Evolutionary conservation across 2,329 filamentous ascomycete genomes (phyloP).

Genomic region (Bipolaris oryzae): DNA sequence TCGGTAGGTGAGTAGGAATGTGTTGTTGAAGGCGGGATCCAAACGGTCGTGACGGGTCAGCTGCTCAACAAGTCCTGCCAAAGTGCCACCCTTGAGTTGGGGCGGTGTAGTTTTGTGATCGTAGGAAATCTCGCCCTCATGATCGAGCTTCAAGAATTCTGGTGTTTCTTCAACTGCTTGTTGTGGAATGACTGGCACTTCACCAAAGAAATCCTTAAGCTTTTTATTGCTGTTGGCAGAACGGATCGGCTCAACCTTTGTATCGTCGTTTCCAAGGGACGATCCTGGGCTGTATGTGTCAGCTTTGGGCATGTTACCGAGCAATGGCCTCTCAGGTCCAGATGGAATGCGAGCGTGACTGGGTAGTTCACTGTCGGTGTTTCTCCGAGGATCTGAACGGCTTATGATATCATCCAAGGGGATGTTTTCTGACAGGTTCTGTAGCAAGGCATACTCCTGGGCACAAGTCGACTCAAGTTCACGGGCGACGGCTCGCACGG

Average conservation of each 20-base stretch:
- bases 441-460: conserved; percentile 85
- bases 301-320: conserved; percentile 62
- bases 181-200: conserved; percentile 56
- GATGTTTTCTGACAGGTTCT: conserved; percentile 83
- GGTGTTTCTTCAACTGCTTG: conserved; percentile 74
- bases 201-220: conserved; percentile 59
- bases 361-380: conserved; percentile 49
- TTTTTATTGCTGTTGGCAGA: conserved; percentile 55
- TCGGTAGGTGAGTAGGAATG: conserved; percentile 93
- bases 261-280: conserved; percentile 30
- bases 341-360: conserved; percentile 39
- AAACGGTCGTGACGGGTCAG: conserved; percentile 94
- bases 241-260: conserved; percentile 44
- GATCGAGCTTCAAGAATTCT: conserved; percentile 82
- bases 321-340: conserved; percentile 51
- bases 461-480: conserved; percentile 86
- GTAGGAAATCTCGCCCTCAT: conserved; percentile 87
- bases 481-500: conserved; percentile 76
- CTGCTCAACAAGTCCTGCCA: conserved; percentile 90
- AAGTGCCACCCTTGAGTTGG: conserved; percentile 83
- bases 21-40: conserved; percentile 95
- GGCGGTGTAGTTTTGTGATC: conserved; percentile 79
- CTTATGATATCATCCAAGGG: conserved; percentile 50
- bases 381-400: conserved; percentile 48
- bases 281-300: conserved; percentile 70